Base-by-base conservation (phyloP, 108 stramenopile genomes). In the Fragilaria crotonensis region DNA sequence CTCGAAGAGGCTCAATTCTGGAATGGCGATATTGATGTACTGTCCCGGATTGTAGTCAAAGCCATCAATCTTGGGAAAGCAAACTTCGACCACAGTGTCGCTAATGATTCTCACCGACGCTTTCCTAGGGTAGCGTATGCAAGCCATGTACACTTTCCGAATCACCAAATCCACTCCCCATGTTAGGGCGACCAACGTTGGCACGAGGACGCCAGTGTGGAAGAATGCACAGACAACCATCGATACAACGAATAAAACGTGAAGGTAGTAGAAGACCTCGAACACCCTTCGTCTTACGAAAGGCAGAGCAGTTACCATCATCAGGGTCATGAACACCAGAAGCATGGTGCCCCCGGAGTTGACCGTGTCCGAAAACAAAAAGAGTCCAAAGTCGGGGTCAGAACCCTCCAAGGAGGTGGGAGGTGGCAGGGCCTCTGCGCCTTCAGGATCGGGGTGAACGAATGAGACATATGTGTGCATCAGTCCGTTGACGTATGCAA, bases 1-100 rank as follows among this genome's bases (percentile, higher is more conserved):
- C 29, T 66, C 64, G 25, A 68, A 67, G 11, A 49, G 5, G 11
- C 51, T 52, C 23, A 67, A 17, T 4, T 58, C 60, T 14, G 64
- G 69, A 21, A 80, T 11, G 21, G 58, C 47, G 26, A 80, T 48
- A 4, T 64, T 30, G n/a, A 71, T 55, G 68, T 78, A 76, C 54
- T 78, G 76, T 30, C 80, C 80, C 2, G 72, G 54, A 25, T 72
- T 71, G 56, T 72, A 82, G 21, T 64, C 58, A 41, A 78, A 82
- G 1, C 51, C 66, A 0, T 47, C 29, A 5, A 47, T 44, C 59
- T 74, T 74, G 28, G 60, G 63, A 68, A 74, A 31, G 55, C 36
- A 18, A 1, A 81, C 17, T 26, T 73, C 57, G 9, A 81, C 65
- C 18, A 77, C 76, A 20, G 70, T 53, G 46, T 60, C 63, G 26